These are phyloP conservation scores for Triticum urartu DNA, from an alignment of 176 grass and related monocot genomes.

Conservation along the genomic window DNA sequence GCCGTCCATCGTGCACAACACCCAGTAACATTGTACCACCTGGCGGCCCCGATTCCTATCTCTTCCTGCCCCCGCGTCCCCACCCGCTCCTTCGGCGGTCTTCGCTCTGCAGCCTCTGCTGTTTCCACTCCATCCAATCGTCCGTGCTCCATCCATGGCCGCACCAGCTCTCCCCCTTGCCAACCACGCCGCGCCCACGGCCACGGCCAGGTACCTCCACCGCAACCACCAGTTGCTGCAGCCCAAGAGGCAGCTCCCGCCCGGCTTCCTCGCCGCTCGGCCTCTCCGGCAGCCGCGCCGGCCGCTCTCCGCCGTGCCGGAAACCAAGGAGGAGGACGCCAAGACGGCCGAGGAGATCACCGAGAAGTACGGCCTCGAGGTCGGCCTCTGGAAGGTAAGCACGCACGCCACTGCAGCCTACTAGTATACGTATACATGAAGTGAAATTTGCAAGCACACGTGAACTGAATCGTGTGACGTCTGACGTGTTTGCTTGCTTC, in stretches of 20 bases:
- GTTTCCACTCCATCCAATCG: neutral
- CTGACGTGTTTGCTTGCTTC: neutral
- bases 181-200: conserved; percentile 17
- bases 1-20: conserved; percentile 2
- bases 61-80: neutral
- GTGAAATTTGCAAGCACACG: neutral
- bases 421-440: too few species aligned
- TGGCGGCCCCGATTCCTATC: neutral
- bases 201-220: conserved; percentile 6
- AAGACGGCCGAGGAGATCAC: conserved; percentile 77
- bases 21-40: too few species aligned
- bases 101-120: conserved; percentile 2
- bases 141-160: conserved; percentile 51
- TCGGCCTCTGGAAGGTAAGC: conserved; percentile 88
- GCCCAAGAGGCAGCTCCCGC: neutral
- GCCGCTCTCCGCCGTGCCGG: conserved; percentile 52
- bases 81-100: neutral
- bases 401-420: too few species aligned
- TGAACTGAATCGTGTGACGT: neutral
- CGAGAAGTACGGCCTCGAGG: conserved; percentile 91
- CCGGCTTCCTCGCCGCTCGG: neutral
- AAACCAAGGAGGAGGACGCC: conserved; percentile 49
- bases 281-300: conserved; percentile 3
- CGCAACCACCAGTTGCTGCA: neutral
- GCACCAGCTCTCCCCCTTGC: conserved; percentile 44